Evolutionary conservation across 768 basidiomycete species (phyloP).

Genomic region (Hydnomerulius pinastri): DNA sequence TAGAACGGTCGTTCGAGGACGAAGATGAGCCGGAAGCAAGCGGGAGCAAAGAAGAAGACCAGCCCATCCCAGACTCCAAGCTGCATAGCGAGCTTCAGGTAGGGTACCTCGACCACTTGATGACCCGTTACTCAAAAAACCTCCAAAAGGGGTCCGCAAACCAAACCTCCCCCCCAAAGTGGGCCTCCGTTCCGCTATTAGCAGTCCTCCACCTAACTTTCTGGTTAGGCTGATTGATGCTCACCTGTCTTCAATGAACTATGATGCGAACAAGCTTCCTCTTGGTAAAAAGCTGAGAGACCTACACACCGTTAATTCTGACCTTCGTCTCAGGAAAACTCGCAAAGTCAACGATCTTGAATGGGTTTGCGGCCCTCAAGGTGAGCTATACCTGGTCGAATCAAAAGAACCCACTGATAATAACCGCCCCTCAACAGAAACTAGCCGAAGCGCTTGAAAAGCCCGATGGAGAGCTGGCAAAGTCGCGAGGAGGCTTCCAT

Average conservation of each 20-base stretch:
- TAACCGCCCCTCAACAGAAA: conserved; percentile 29
- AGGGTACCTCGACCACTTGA: not conserved
- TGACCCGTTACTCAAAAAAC: not conserved
- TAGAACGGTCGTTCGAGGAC: conserved; percentile 57
- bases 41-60: conserved; percentile 27
- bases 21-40: conserved; percentile 41
- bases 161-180: conserved; percentile 56
- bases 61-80: conserved; percentile 47
- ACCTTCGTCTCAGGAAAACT: conserved; percentile 49
- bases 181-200: conserved; percentile 5
- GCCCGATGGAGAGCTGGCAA: conserved; percentile 42
- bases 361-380: conserved; percentile 61
- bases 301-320: not conserved
- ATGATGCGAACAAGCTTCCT: conserved; percentile 65
- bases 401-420: not conserved
- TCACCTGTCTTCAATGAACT: conserved; percentile 61
- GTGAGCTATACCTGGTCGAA: conserved; percentile 23
- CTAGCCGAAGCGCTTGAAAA: conserved; percentile 55
- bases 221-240: conserved; percentile 51
- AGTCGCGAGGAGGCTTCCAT: conserved; percentile 36
- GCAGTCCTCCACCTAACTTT: not conserved
- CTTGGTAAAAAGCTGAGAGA: conserved; percentile 39
- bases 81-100: conserved; percentile 50
- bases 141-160: conserved; percentile 45
- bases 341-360: conserved; percentile 59